phyloP scores from a whole-genome alignment of 305 asterid species.

The Striga hermonthica region DNA sequence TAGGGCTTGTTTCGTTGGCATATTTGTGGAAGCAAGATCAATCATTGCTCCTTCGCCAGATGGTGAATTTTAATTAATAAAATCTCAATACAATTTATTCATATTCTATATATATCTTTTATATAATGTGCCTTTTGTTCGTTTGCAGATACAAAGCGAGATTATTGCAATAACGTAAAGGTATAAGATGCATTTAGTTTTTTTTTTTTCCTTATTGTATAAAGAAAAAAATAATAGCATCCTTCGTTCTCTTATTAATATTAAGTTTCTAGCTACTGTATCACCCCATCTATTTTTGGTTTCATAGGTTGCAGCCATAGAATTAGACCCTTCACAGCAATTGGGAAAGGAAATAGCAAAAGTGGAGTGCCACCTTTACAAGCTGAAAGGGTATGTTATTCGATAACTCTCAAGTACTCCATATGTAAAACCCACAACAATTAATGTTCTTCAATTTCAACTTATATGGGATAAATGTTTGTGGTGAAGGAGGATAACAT shows the following conservation, averaged over 20 bases:
- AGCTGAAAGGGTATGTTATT: conserved; percentile 75
- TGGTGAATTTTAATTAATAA: conserved; percentile 47
- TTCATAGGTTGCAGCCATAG: conserved; percentile 86
- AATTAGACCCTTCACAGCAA: conserved; percentile 82
- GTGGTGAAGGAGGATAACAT: conserved; percentile 98
- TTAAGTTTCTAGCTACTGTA: conserved; percentile 25
- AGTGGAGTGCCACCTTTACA: conserved; percentile 74
- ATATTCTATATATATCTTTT: conserved; percentile 21
- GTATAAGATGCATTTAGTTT: conserved; percentile 38
- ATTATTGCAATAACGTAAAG: conserved; percentile 85
- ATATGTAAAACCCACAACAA: conserved; percentile 24
- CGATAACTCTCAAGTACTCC: conserved; percentile 28
- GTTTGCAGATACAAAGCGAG: conserved; percentile 61
- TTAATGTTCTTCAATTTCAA: conserved; percentile 41
- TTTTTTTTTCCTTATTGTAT: conserved; percentile 11
- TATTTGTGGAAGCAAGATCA: conserved; percentile 96
- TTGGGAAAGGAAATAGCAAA: conserved; percentile 76
- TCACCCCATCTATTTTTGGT: conserved; percentile 22
- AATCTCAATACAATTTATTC: conserved; percentile 10
- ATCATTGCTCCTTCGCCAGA: conserved; percentile 68
- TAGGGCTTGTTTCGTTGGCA: conserved; percentile 88
- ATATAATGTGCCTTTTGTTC: conserved; percentile 20
- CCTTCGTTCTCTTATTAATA: conserved; percentile 7
- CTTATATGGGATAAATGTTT: conserved; percentile 86
- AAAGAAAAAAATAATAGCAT: neutral